Conservation (phyloP, 2,329 filamentous ascomycete species). For the Pseudocercospora musae region DNA sequence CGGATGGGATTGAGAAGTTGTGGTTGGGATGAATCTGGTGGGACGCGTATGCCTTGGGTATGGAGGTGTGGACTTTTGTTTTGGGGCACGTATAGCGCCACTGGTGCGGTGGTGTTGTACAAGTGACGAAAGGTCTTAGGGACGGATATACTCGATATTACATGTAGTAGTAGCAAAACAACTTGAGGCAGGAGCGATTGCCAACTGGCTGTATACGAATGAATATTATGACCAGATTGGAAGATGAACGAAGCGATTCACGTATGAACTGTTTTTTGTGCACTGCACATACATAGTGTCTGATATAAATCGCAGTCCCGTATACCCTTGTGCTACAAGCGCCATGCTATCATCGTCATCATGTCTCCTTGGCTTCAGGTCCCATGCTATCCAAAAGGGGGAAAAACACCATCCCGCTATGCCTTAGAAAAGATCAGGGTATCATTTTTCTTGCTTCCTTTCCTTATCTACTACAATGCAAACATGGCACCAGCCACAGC, state of each 20-base stretch:
- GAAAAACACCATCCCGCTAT: not conserved
- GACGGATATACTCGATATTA: too few relatives aligned
- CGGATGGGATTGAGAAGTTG: too few relatives aligned
- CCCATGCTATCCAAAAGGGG: not conserved
- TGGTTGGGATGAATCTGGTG: too few relatives aligned
- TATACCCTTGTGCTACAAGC: not conserved
- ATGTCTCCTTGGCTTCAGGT: not conserved
- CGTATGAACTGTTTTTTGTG: not conserved
- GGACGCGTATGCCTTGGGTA: too few relatives aligned
- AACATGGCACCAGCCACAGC: conserved; percentile 10
- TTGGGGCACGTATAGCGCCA: too few relatives aligned
- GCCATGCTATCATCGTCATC: not conserved
- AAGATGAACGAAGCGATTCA: not conserved
- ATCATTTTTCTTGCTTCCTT: not conserved
- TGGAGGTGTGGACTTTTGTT: too few relatives aligned
- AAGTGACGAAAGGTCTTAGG: too few relatives aligned
- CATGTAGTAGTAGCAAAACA: too few relatives aligned
- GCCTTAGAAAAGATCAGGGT: not conserved
- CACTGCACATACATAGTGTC: not conserved
- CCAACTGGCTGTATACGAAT: too few relatives aligned
- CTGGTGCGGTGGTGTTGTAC: too few relatives aligned
- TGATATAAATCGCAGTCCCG: not conserved
- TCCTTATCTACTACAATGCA: not conserved
- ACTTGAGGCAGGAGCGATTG: too few relatives aligned
- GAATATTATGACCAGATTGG: not conserved